Percentiles rank a stretch among this genome's conserved stretches.
These are phyloP conservation scores for Posidonia oceanica DNA, from an alignment of 116 monocot genomes.

Conservation along the genomic window DNA sequence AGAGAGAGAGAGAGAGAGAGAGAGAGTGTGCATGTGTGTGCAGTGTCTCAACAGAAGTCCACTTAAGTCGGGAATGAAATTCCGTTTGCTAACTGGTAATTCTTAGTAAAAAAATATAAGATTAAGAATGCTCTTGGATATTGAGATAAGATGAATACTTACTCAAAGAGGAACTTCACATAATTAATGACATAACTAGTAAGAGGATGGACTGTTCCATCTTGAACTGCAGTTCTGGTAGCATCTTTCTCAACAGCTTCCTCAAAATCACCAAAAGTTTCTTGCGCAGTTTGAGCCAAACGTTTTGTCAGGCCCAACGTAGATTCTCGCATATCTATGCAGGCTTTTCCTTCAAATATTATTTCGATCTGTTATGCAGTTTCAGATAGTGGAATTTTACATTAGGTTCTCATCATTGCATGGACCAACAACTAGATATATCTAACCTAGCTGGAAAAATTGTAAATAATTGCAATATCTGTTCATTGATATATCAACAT, in stretches of 20 bases:
- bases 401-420: too few relatives aligned
- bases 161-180: conserved; percentile 88
- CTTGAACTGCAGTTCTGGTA: conserved; percentile 64
- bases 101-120: not conserved
- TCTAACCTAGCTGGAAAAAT: not conserved
- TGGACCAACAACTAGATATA: not conserved
- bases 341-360: conserved; percentile 72
- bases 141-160: conserved; percentile 10
- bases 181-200: conserved; percentile 97
- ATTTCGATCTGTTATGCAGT: conserved; percentile 41
- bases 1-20: too few relatives aligned
- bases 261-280: conserved; percentile 82
- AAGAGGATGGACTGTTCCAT: conserved; percentile 90
- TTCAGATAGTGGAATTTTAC: not conserved
- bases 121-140: not conserved
- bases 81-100: not conserved
- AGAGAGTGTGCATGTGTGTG: too few relatives aligned
- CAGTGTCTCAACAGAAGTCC: too few relatives aligned
- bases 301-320: conserved; percentile 44
- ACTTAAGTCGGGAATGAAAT: too few relatives aligned
- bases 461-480: not conserved
- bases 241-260: conserved; percentile 89
- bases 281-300: conserved; percentile 69
- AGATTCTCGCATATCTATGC: conserved; percentile 48
- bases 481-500: too few relatives aligned